Evolutionary conservation across 1,139 yeast species (phyloP), one percentile per base, ranked within the genome.

Genomic region (Blastobotrys petasosporus): DNA sequence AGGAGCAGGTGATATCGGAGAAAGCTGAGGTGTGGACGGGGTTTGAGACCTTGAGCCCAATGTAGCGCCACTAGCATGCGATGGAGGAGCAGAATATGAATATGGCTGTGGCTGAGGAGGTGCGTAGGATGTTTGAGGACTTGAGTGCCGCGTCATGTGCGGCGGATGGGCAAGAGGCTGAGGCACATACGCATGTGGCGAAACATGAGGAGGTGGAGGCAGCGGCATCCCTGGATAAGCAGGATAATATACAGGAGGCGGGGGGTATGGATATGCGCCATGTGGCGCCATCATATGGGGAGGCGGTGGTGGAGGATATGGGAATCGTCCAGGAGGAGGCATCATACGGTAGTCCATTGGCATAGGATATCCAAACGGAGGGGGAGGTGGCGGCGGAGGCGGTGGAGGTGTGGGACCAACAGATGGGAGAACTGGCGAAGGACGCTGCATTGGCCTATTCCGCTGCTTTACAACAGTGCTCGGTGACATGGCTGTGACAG

Each of bases 251-350:
- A 4, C n/a, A 32, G 12, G 35, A 40, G 41, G 46, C 20, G 42
- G 46, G 9, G 45, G 41, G 2, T 11, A 30, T 12, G 30, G 29
- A 5, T 32, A 29, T 9, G 12, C 20, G 2, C 13, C 25, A 20
- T 33, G 36, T 4, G 13, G 36, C 15, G 30, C 12, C 10, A n/a
- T 23, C 12, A 23, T 11, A n/a, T 10, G 37, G 12, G 35, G 45
- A 25, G 35, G 45, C 13, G 35, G 41, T 6, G 41, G 46, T 20
- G 42, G 46, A 11, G 45, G 41, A 5, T 11, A 30, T 12, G 30
- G 29, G 5, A 32, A 29, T 12, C 28, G 25, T n/a, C 13, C 25
- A 4, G 13, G 36, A 3, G 13, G 36, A 12, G 13, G 36, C 36
- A 33, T 33, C 36, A 33, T 33, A 16, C 17, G 15, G 25, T 30